Conservation (phyloP, 495 filamentous ascomycete species). For the Penicillium taxi region DNA sequence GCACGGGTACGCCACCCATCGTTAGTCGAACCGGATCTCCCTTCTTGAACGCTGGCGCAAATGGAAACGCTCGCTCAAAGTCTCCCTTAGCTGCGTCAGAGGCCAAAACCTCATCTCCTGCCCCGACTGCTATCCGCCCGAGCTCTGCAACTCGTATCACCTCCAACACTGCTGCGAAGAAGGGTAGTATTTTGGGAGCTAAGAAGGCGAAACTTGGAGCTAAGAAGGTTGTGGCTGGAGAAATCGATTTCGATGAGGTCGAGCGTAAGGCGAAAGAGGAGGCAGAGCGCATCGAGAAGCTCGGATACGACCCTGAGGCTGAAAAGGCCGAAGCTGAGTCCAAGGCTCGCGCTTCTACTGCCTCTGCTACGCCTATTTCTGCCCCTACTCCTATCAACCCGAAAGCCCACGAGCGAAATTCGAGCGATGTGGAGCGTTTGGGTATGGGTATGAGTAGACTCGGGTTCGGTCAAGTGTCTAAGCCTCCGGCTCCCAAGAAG, state of each 20-base stretch:
- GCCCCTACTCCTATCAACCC: conserved; percentile 72
- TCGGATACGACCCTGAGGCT: conserved; percentile 95
- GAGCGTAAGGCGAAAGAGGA: conserved; percentile 97
- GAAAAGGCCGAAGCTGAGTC: conserved; percentile 57
- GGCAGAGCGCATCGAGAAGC: conserved; percentile 88
- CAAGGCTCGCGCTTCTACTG: conserved; percentile 45
- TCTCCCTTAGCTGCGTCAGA: conserved; percentile 69
- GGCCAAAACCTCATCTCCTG: conserved; percentile 30
- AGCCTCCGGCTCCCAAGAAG: conserved; percentile 61
- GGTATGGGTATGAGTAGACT: conserved; percentile 85
- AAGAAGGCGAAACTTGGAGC: conserved; percentile 91
- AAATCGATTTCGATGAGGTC: conserved; percentile 93
- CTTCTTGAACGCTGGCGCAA: conserved; percentile 67
- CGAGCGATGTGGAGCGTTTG: conserved; percentile 76
- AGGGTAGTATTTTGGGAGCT: conserved; percentile 75
- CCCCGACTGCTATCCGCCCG: conserved; percentile 59
- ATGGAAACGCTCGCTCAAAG: conserved; percentile 65
- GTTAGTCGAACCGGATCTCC: conserved; percentile 79
- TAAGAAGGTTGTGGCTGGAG: conserved; percentile 72
- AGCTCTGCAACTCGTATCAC: conserved; percentile 72
- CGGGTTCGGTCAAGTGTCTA: conserved; percentile 78
- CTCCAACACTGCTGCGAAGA: conserved; percentile 52
- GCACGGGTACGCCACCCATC: conserved; percentile 80
- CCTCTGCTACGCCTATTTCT: conserved; percentile 49
- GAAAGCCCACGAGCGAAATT: conserved; percentile 46